Conservation (phyloP, 768 basidiomycete species). For the Pleurotus platypus region DNA sequence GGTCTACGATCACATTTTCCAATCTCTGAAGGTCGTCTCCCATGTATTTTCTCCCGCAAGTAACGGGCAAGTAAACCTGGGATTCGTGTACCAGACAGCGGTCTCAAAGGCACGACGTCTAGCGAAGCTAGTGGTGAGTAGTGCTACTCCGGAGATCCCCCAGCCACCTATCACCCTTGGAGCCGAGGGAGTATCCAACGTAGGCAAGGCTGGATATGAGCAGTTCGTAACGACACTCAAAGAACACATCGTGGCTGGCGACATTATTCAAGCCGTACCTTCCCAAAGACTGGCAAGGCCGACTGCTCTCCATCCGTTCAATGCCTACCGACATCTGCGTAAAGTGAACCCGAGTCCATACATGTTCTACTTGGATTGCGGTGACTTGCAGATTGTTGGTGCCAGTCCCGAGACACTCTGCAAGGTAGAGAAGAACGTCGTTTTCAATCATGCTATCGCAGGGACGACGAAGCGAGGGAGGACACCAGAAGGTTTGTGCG, state of each 20-base stretch:
- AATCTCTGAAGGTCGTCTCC: constrained; percentile 92
- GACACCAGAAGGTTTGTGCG: constrained; percentile 72
- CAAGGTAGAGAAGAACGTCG: constrained; percentile 88
- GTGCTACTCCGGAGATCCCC: constrained; percentile 56
- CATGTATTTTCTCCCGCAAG: constrained; percentile 87
- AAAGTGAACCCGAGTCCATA: constrained; percentile 97
- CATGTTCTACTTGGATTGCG: constrained; percentile 97
- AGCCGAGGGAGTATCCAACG: constrained; percentile 75
- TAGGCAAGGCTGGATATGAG: constrained; percentile 92
- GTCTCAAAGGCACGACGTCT: constrained; percentile 77
- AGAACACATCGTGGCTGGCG: constrained; percentile 91
- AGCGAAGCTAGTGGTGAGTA: constrained; percentile 61
- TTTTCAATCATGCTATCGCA: constrained; percentile 97
- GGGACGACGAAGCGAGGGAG: constrained; percentile 90
- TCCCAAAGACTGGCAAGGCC: constrained; percentile 86
- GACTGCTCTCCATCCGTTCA: constrained; percentile 92
- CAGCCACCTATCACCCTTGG: constrained; percentile 68
- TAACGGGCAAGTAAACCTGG: constrained; percentile 61
- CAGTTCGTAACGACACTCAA: constrained; percentile 88
- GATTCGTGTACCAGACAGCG: constrained; percentile 87
- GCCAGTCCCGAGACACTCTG: constrained; percentile 97
- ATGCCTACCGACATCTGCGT: constrained; percentile 90
- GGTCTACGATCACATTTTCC: constrained; percentile 96
- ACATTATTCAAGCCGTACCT: constrained; percentile 99
- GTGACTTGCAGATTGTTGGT: constrained; percentile 92